These are phyloP conservation scores for Termitomyces sp. DNA, from an alignment of 768 basidiomycete species.

Conservation along the genomic window DNA sequence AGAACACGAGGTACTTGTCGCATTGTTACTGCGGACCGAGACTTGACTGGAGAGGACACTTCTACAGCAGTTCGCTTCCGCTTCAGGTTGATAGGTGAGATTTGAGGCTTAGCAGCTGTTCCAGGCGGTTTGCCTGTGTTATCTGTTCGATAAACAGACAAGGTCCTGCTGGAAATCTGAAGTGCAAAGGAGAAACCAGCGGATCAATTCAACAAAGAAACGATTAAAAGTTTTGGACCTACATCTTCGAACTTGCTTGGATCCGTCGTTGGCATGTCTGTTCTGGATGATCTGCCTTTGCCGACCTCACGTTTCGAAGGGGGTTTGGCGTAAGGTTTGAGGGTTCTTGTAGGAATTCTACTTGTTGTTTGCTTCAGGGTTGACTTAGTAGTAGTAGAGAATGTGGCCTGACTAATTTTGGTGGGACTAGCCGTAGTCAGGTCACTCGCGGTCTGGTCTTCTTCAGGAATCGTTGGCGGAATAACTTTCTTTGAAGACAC, in stretches of 20 bases:
- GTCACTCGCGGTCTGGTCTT: slow-evolving; percentile 12
- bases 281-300: slow-evolving; percentile 12
- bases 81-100: slow-evolving; percentile 24
- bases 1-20: slow-evolving; percentile 22
- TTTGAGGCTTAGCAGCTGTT: background rate
- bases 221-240: background rate
- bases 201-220: background rate
- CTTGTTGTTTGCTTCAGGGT: slow-evolving; percentile 47
- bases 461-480: slow-evolving; percentile 26
- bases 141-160: background rate
- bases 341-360: slow-evolving; percentile 54
- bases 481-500: slow-evolving; percentile 13
- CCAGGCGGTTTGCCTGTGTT: background rate
- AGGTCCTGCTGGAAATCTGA: background rate
- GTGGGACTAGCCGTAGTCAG: slow-evolving; percentile 9
- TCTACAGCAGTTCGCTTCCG: slow-evolving; percentile 36
- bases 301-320: slow-evolving; percentile 5
- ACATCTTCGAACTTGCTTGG: slow-evolving; percentile 6
- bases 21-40: slow-evolving; percentile 20
- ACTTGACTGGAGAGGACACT: slow-evolving; percentile 21
- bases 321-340: slow-evolving; percentile 53
- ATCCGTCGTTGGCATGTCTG: slow-evolving; percentile 17
- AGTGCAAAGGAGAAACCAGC: background rate
- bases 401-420: slow-evolving; percentile 14
- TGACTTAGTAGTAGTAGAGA: slow-evolving; percentile 33